phyloP scores from a whole-genome alignment of 257 asterid species.

The Fraxinus cuspidata region DNA sequence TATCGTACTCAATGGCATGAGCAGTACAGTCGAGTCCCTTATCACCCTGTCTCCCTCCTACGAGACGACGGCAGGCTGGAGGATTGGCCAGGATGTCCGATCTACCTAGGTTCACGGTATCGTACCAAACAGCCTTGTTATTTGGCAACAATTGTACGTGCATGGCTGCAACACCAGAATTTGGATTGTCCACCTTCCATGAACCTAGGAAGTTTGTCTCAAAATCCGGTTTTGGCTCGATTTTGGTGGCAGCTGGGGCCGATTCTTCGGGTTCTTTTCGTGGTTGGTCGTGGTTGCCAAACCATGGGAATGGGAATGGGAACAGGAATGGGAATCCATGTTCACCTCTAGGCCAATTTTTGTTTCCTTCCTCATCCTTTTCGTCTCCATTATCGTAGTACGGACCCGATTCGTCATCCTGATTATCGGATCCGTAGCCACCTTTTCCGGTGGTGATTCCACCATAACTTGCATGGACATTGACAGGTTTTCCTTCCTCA shows the following conservation, averaged over 20 bases:
- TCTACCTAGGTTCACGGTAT: slow-evolving; percentile 72
- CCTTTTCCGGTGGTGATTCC: not conserved
- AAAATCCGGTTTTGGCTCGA: slow-evolving; percentile 15
- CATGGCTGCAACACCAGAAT: slow-evolving; percentile 83
- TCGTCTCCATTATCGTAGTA: no score
- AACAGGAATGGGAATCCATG: no score
- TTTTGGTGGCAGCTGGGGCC: not conserved
- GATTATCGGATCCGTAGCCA: not conserved
- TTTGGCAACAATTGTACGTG: slow-evolving; percentile 81
- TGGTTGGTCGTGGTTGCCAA: not conserved
- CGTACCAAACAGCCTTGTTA: slow-evolving; percentile 71
- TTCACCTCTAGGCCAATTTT: no score
- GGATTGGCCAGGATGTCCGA: slow-evolving; percentile 51
- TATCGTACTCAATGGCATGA: slow-evolving; percentile 74
- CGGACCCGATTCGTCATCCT: no score
- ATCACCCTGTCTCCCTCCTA: slow-evolving; percentile 35
- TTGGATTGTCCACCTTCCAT: slow-evolving; percentile 51
- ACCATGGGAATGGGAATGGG: not conserved
- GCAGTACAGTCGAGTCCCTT: slow-evolving; percentile 63
- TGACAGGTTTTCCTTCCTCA: not conserved
- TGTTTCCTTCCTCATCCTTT: no score
- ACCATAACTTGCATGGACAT: not conserved
- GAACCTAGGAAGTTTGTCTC: slow-evolving; percentile 34
- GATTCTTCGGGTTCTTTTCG: not conserved
- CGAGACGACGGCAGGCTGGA: slow-evolving; percentile 36